These are phyloP conservation scores for Chenopodium quinoa DNA, from an alignment of 148 eudicot genomes.

Conservation along the genomic window DNA sequence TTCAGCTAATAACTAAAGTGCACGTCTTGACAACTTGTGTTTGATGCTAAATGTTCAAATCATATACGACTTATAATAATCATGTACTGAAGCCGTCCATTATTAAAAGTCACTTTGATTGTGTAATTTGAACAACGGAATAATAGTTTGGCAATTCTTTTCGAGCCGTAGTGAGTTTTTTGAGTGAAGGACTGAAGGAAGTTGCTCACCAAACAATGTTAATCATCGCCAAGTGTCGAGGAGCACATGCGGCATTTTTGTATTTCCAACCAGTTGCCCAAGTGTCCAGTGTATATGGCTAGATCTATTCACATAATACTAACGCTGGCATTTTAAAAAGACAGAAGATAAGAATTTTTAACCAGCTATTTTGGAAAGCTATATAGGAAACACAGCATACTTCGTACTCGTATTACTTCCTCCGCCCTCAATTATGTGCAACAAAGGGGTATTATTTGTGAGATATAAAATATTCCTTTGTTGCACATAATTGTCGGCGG, in stretches of 20 bases:
- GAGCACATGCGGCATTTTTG: conserved; percentile 1
- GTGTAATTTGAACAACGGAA: not conserved
- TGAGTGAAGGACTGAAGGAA: conserved; percentile 3
- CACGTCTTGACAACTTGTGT: not conserved
- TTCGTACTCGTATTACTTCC: too few species aligned
- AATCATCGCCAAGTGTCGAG: conserved; percentile 12
- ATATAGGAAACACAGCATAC: too few species aligned
- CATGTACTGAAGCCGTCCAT: too few species aligned
- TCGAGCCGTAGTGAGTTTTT: not conserved
- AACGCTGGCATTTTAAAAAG: not conserved
- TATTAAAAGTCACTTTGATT: not conserved
- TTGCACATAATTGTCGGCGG: too few species aligned
- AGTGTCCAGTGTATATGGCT: not conserved
- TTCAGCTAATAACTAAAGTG: not conserved
- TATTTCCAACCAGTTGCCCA: not conserved
- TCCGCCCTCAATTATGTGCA: too few species aligned
- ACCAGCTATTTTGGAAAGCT: too few species aligned
- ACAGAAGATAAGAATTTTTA: too few species aligned
- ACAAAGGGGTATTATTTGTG: too few species aligned
- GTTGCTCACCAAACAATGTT: conserved; percentile 1
- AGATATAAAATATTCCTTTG: too few species aligned
- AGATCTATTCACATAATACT: too few species aligned
- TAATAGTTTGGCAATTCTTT: too few species aligned
- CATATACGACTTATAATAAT: not conserved
- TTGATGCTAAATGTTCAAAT: not conserved